Evolutionary conservation across 371 early-diverging fungal species (phyloP), one percentile per base, ranked within the genome.

Genomic region (Actinomucor elegans): DNA sequence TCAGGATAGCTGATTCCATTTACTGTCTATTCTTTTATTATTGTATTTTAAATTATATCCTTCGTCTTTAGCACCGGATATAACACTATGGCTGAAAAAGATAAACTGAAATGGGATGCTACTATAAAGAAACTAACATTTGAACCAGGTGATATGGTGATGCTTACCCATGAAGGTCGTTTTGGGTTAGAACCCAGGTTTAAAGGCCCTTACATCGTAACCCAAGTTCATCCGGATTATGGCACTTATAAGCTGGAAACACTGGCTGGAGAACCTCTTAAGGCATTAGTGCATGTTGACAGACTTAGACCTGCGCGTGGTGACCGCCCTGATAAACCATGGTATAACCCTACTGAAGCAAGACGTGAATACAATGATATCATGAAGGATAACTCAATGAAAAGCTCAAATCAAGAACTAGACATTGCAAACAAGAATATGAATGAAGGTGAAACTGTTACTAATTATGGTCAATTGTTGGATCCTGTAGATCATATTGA

Each of bases 181-280:
- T 43, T 4, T 11, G 50, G 57, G 7, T 26, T 57, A 32, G 57
- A 57, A 32, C 31, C 32, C 4, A 26, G 26, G 1, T 47, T 20
- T 34, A 45, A 40, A 15, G 55, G 55, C 11, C 56, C 56, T 15
- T 48, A 26, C 12, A 40, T 48, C 1, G 36, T 55, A 3, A 43
- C 44, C 12, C n/a, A 20, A 1, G 40, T 20, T 2, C 32, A 17
- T 18, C 18, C 26, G 1, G 56, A 48, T 0, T 46, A 0, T 4
- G 43, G 47, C 18, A 48, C 42, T 2, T 55, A 33, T 21, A 4
- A 10, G 4, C 17, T 48, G 37, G 48, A 36, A 48, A 34, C 48
- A 0, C 1, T 48, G 0, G 17, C 18, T 9, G 56, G 56, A 15
- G 34, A 48, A 36, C 44, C 36, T 10, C 41, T 42, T 29, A 29